Percentiles rank a stretch among this genome's conserved stretches.
These are phyloP conservation scores for Chlamydomonas asymmetrica DNA, from an alignment of 139 green algal species.

Conservation along the genomic window DNA sequence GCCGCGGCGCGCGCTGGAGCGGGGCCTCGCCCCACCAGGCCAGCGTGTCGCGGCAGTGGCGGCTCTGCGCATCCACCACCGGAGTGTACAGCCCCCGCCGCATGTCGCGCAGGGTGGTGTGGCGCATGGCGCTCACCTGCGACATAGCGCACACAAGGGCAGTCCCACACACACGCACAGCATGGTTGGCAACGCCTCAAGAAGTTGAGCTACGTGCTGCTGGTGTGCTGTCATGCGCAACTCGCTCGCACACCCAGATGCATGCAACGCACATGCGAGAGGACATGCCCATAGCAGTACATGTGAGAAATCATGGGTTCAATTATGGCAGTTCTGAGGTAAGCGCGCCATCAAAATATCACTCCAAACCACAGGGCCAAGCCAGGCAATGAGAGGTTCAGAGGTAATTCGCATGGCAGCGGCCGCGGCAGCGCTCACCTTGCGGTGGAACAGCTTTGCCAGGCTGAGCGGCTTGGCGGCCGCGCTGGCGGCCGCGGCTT, in stretches of 20 bases:
- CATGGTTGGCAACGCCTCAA: too few relatives aligned
- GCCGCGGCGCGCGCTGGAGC: too few relatives aligned
- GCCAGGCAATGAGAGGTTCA: too few relatives aligned
- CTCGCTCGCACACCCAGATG: not conserved
- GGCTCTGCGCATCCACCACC: constrained; percentile 2
- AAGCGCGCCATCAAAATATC: too few relatives aligned
- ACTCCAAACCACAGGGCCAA: too few relatives aligned
- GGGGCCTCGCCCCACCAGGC: too few relatives aligned
- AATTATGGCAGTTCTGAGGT: too few relatives aligned
- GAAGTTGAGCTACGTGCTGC: too few relatives aligned
- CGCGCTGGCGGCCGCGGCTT: not conserved
- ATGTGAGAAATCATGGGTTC: too few relatives aligned
- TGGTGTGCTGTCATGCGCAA: not conserved
- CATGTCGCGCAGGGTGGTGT: constrained; percentile 35
- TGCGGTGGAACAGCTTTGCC: not conserved
- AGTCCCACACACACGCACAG: not conserved
- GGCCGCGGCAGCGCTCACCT: not conserved
- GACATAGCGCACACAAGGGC: constrained; percentile 33
- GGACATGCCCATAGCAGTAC: not conserved
- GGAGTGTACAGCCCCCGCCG: constrained; percentile 7
- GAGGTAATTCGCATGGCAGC: too few relatives aligned
- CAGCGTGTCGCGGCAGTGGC: constrained; percentile 15
- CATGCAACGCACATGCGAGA: too few relatives aligned
- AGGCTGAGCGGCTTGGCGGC: not conserved
- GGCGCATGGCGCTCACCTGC: constrained; percentile 37